Conservation (phyloP, 2,329 filamentous ascomycete species). For the Hansfordia pulvinata region DNA sequence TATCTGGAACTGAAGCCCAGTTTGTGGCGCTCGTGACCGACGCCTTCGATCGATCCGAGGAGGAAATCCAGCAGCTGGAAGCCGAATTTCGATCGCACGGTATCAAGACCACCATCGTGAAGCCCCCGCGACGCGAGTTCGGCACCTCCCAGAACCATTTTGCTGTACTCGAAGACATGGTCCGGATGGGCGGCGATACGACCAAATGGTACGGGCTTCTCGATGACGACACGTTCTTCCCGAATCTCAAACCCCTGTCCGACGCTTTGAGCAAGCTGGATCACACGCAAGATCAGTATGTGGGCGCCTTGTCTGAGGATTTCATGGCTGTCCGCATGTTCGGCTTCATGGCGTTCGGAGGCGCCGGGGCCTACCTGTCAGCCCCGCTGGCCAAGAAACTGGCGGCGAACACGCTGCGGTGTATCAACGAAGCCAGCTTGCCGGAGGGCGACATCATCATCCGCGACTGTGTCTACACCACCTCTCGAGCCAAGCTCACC, state of each 20-base stretch:
- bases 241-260: conserved; percentile 34
- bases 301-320: conserved; percentile 45
- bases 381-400: conserved; percentile 34
- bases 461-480: conserved; percentile 39
- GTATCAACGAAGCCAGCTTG: conserved; percentile 26
- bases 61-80: conserved; percentile 19
- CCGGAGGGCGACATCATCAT: conserved; percentile 40
- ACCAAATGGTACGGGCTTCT: conserved; percentile 43
- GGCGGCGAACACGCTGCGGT: conserved; percentile 30
- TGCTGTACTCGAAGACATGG: conserved; percentile 35
- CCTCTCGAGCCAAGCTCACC: conserved; percentile 39
- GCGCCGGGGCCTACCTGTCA: conserved; percentile 45
- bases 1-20: conserved; percentile 32
- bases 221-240: conserved; percentile 53
- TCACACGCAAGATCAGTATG: conserved; percentile 32
- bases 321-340: conserved; percentile 33
- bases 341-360: conserved; percentile 47
- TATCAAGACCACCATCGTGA: conserved; percentile 20
- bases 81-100: conserved; percentile 16
- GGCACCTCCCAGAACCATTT: conserved; percentile 42
- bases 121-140: conserved; percentile 18
- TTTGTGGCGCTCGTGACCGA: conserved; percentile 37
- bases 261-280: conserved; percentile 33
- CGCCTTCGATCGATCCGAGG: conserved; percentile 13
- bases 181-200: conserved; percentile 24